phyloP scores from a whole-genome alignment of 768 basidiomycete species.

The Trametes gibbosa region DNA sequence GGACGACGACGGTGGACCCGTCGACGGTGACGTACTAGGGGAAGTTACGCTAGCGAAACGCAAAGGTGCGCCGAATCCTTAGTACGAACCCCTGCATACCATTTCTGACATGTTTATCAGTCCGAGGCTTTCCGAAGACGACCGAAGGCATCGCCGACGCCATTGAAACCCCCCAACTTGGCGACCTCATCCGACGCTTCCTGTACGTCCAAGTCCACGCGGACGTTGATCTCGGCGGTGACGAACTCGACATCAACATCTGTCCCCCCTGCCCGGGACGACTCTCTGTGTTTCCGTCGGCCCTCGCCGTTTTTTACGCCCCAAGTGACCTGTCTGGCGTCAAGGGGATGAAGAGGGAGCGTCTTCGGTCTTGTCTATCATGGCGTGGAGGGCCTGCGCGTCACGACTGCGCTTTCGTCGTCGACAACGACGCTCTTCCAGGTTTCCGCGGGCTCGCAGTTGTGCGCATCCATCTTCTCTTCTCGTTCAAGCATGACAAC shows the following conservation, averaged over 20 bases:
- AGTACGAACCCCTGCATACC: not conserved
- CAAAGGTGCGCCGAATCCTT: not conserved
- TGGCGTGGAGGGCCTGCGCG: too few relatives aligned
- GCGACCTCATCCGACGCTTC: not conserved
- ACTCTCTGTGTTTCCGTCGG: conserved; percentile 1
- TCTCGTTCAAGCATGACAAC: too few relatives aligned
- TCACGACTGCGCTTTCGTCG: too few relatives aligned
- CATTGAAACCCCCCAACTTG: not conserved
- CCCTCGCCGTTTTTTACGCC: conserved; percentile 23
- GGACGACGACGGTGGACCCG: not conserved
- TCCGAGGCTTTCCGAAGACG: not conserved
- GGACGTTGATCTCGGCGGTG: not conserved
- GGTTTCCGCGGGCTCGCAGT: too few relatives aligned
- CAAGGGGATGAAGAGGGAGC: conserved; percentile 29
- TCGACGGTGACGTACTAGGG: not conserved
- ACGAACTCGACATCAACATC: not conserved
- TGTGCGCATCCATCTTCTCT: too few relatives aligned
- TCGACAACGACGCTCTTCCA: too few relatives aligned
- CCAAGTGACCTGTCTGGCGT: conserved; percentile 29
- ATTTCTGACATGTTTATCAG: not conserved
- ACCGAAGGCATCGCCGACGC: not conserved
- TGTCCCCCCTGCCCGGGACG: not conserved
- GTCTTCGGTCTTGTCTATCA: too few relatives aligned
- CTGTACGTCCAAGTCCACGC: not conserved
- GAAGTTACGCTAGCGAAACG: not conserved